Percentiles rank a stretch among this genome's conserved stretches.
Conservation (phyloP, 2,329 filamentous ascomycete genomes). For the Ascochyta fabae region DNA sequence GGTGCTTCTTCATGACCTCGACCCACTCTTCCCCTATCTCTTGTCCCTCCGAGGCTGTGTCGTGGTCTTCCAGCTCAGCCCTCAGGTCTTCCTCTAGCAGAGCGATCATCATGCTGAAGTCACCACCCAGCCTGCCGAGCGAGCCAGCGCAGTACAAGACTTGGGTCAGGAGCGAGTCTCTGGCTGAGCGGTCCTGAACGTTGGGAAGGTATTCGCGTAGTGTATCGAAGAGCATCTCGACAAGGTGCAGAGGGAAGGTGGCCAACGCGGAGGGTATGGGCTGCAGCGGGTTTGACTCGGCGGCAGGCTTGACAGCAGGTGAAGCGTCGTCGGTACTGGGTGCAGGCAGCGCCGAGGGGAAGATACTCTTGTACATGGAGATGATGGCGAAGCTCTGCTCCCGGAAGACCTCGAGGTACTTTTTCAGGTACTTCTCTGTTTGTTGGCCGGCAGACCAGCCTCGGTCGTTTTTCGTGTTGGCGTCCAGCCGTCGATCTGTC, state of each 20-base stretch:
- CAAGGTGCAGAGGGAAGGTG: conserved; percentile 83
- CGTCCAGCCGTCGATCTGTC: conserved; percentile 54
- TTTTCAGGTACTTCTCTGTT: conserved; percentile 90
- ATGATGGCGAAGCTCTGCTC: conserved; percentile 97
- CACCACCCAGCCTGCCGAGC: conserved; percentile 84
- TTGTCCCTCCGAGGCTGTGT: conserved; percentile 49
- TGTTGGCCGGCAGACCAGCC: conserved; percentile 79
- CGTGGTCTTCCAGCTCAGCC: conserved; percentile 47
- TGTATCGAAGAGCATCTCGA: conserved; percentile 80
- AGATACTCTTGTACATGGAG: conserved; percentile 92
- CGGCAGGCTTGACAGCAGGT: conserved; percentile 30
- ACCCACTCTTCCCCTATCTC: conserved; percentile 74
- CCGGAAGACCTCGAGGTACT: conserved; percentile 95
- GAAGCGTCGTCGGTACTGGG: conserved; percentile 41
- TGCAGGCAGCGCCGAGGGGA: conserved; percentile 64
- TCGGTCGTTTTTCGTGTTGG: conserved; percentile 49
- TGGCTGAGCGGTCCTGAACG: conserved; percentile 76
- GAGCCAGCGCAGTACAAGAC: conserved; percentile 93
- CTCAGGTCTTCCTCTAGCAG: conserved; percentile 57
- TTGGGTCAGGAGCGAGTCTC: conserved; percentile 90
- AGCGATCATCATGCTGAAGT: conserved; percentile 89
- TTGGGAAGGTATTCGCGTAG: conserved; percentile 79
- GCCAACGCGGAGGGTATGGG: conserved; percentile 77
- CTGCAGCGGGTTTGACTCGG: conserved; percentile 47
- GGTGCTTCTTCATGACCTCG: conserved; percentile 85